Conservation (phyloP, 306 rosid genomes). For the Cyclanthera cordifolia region DNA sequence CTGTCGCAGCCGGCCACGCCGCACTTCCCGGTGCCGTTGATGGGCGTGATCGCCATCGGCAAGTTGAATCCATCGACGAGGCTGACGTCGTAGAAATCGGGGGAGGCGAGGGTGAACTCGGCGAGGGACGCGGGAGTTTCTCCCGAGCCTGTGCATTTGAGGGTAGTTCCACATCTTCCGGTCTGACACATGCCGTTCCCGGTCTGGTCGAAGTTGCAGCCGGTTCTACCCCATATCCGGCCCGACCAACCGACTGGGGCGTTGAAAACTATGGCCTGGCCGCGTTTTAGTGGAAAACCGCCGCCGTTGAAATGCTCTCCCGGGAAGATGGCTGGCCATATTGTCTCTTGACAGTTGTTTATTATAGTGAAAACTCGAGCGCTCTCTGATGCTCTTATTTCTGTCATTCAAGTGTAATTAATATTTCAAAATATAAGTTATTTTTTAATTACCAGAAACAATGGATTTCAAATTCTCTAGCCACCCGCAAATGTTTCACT, state of each 20-base stretch:
- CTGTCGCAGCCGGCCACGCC: constrained; percentile 50
- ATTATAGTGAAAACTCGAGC: constrained; percentile 62
- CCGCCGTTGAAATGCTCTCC: constrained; percentile 71
- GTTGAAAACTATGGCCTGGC: constrained; percentile 38
- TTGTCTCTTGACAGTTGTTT: constrained; percentile 69
- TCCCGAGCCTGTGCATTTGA: constrained; percentile 56
- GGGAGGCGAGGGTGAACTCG: constrained; percentile 49
- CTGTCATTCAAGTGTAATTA: constrained; percentile 28
- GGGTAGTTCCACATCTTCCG: constrained; percentile 45
- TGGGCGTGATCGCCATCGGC: constrained; percentile 39
- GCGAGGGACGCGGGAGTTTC: constrained; percentile 72
- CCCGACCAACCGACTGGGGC: constrained; percentile 74
- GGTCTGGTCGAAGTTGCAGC: constrained; percentile 60
- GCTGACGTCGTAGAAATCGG: constrained; percentile 73
- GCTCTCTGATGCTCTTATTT: constrained; percentile 33
- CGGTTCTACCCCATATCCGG: constrained; percentile 87
- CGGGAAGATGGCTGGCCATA: constrained; percentile 72
- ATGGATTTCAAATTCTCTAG: too few relatives aligned
- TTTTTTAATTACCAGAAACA: too few relatives aligned
- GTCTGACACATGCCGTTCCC: constrained; percentile 58
- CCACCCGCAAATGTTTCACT: too few relatives aligned
- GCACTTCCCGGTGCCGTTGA: constrained; percentile 67
- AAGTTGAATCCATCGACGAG: constrained; percentile 85
- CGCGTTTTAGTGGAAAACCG: constrained; percentile 53
- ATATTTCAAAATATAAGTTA: too few relatives aligned